These are phyloP conservation scores for Sporothrix pallida DNA, from an alignment of 2,329 filamentous ascomycete species.

Conservation along the genomic window DNA sequence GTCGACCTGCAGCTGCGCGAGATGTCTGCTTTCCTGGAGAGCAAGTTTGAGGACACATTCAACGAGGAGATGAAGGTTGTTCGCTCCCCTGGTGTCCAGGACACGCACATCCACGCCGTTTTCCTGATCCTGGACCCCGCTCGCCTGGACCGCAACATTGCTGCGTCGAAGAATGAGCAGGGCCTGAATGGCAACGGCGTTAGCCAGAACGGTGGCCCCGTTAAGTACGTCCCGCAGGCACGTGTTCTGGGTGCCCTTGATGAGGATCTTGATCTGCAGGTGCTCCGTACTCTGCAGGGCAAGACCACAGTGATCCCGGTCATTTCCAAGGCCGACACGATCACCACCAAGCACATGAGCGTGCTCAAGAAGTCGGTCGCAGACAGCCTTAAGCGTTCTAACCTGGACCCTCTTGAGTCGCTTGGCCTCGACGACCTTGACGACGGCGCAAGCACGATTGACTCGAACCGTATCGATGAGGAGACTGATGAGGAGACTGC, in stretches of 20 bases:
- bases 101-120: constrained; percentile 96
- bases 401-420: constrained; percentile 85
- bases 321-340: constrained; percentile 94
- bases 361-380: constrained; percentile 90
- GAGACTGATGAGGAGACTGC: constrained; percentile 54
- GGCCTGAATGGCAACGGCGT: constrained; percentile 46
- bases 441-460: constrained; percentile 54
- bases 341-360: constrained; percentile 93
- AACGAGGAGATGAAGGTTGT: constrained; percentile 97
- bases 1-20: constrained; percentile 93
- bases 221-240: constrained; percentile 52
- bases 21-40: constrained; percentile 90
- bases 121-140: constrained; percentile 90
- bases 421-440: constrained; percentile 81
- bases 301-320: constrained; percentile 96
- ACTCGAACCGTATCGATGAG: constrained; percentile 61
- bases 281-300: constrained; percentile 83
- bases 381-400: constrained; percentile 82
- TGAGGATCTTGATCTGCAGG: constrained; percentile 87
- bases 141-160: constrained; percentile 82
- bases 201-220: constrained; percentile 55
- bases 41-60: constrained; percentile 98
- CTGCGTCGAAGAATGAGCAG: constrained; percentile 61
- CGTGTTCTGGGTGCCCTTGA: constrained; percentile 73
- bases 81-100: constrained; percentile 86